Conservation (phyloP, 805 yeast genomes). For the Yarrowia deformans region DNA sequence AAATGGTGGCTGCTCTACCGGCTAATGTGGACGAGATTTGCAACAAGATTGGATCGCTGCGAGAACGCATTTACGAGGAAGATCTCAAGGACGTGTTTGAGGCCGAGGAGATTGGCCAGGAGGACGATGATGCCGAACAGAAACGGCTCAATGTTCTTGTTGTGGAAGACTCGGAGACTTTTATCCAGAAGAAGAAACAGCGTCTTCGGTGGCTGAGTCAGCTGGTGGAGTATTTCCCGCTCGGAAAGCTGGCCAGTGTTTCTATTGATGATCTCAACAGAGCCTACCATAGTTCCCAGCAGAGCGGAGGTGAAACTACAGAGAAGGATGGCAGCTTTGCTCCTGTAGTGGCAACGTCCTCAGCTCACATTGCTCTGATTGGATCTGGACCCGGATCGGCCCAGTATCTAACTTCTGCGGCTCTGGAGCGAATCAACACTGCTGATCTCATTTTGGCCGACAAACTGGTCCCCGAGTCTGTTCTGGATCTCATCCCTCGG, state of each 20-base stretch:
- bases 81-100: constrained; percentile 51
- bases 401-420: constrained; percentile 82
- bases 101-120: constrained; percentile 56
- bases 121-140: constrained; percentile 75
- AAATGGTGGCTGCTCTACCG: constrained; percentile 68
- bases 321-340: too few species aligned
- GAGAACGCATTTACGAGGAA: constrained; percentile 62
- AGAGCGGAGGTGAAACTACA: too few species aligned
- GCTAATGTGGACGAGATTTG: constrained; percentile 73
- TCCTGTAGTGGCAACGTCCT: not conserved
- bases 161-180: constrained; percentile 60
- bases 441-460: constrained; percentile 91
- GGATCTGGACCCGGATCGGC: constrained; percentile 96
- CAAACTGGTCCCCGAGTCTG: constrained; percentile 89
- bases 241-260: constrained; percentile 65
- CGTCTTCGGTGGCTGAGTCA: constrained; percentile 87
- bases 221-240: constrained; percentile 88
- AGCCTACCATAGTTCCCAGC: constrained; percentile 49
- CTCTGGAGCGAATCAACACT: constrained; percentile 72
- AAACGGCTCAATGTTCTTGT: constrained; percentile 67
- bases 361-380: constrained; percentile 67
- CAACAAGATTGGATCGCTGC: constrained; percentile 69
- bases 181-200: constrained; percentile 56
- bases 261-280: constrained; percentile 64
- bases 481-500: constrained; percentile 79